Conservation (phyloP, 1,139 yeast genomes). For the Yamadazyma trypodendri region DNA sequence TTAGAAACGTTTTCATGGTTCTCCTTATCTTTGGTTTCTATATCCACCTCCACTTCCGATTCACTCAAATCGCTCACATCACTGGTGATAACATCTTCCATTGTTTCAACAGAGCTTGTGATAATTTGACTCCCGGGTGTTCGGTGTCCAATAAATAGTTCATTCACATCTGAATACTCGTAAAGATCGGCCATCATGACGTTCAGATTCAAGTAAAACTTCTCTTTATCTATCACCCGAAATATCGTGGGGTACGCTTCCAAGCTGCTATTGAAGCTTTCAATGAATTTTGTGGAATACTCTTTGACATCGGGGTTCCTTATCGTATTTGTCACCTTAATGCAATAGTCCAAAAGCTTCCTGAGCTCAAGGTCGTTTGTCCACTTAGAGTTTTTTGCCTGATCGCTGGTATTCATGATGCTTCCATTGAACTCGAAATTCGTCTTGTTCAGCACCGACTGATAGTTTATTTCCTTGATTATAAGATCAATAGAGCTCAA, state of each 20-base stretch:
- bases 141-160: conserved; percentile 7
- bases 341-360: conserved; percentile 31
- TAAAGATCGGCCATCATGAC: conserved; percentile 8
- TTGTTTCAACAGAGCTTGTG: background rate
- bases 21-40: background rate
- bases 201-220: conserved; percentile 6
- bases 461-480: conserved; percentile 58
- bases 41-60: background rate
- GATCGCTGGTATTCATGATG: conserved; percentile 7
- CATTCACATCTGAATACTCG: conserved; percentile 8
- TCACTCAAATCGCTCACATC: conserved; percentile 12
- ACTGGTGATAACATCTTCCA: conserved; percentile 11
- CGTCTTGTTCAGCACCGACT: conserved; percentile 44
- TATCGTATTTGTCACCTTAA: conserved; percentile 18
- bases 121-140: background rate
- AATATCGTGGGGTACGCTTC: conserved; percentile 28
- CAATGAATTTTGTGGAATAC: conserved; percentile 16
- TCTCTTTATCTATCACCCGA: conserved; percentile 19
- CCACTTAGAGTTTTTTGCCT: conserved; percentile 24
- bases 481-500: conserved; percentile 61
- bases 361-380: conserved; percentile 32
- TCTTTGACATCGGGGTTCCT: conserved; percentile 11
- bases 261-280: conserved; percentile 10
- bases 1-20: too few species aligned
- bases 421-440: conserved; percentile 10